Evolutionary conservation across 2,329 filamentous ascomycete genomes (phyloP).

Genomic region (Westerdykella ornata): DNA sequence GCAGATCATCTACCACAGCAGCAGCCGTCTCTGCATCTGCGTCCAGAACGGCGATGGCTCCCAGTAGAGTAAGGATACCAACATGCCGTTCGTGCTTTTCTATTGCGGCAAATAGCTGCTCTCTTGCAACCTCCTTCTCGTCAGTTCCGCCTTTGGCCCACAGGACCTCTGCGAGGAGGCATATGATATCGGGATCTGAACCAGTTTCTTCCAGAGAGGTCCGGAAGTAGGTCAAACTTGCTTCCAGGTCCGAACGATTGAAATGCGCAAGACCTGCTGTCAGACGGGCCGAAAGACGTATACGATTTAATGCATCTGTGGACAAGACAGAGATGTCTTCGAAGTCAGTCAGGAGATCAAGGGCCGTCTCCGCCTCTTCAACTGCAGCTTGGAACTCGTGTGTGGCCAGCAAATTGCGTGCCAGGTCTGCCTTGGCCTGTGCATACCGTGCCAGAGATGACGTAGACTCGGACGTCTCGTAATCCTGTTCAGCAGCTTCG

Average conservation of each 20-base stretch:
- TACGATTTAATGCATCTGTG: conserved; percentile 58
- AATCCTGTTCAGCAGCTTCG: conserved; percentile 66
- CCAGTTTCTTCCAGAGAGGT: conserved; percentile 69
- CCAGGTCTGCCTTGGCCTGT: conserved; percentile 77
- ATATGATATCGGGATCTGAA: conserved; percentile 74
- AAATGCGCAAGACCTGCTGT: conserved; percentile 80
- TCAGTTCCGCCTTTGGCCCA: conserved; percentile 80
- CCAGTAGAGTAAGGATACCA: conserved; percentile 71
- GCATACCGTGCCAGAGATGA: conserved; percentile 69
- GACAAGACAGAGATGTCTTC: conserved; percentile 51
- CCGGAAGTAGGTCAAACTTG: conserved; percentile 73
- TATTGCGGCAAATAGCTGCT: conserved; percentile 73
- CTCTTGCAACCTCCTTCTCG: conserved; percentile 68
- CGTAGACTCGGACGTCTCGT: conserved; percentile 73
- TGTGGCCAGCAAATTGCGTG: conserved; percentile 70
- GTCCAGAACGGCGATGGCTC: conserved; percentile 76
- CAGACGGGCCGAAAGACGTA: conserved; percentile 76
- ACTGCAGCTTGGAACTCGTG: conserved; percentile 61
- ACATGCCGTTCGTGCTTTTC: conserved; percentile 69
- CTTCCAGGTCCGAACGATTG: conserved; percentile 57
- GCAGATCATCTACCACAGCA: conserved; percentile 72
- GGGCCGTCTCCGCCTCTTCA: conserved; percentile 71
- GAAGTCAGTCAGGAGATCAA: conserved; percentile 70
- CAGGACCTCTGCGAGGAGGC: conserved; percentile 80
- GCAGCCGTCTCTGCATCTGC: conserved; percentile 71